Base-by-base conservation (phyloP, 805 yeast genomes). In the Diddensiella santjacobensis region DNA sequence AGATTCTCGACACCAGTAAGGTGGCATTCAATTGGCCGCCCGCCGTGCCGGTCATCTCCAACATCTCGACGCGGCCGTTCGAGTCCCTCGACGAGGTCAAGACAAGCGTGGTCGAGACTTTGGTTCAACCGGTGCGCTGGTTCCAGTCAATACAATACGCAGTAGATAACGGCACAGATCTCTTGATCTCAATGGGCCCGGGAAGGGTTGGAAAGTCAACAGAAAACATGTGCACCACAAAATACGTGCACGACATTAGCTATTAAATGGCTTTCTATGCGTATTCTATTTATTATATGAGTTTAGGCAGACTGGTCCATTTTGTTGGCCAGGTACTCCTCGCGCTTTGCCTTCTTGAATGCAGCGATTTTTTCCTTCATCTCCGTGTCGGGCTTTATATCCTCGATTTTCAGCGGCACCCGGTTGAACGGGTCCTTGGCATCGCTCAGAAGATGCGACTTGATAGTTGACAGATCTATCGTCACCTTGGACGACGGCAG, bases 341-440 rank as follows among this genome's bases (percentile, higher is more conserved):
- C 49, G 44, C 70, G 70, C 57, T 75, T 78, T 35, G 70, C 66
- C 40, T 49, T 57, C 56, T 76, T 81, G 65, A 81, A 90, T 29
- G 72, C 78, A 39, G 69, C 70, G 47, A 88, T 88, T 61, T 75
- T 76, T 39, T 65, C 60, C 60, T 75, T 82, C 63, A 90, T 71
- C 54, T 83, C 95, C 1, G 69, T 71, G 67, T 90, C 83, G 17
- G 93, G 95, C 19, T 77, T 66, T 22, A 90, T 96, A 57, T 93
- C 96, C 55, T 91, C 97, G 35, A 91, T 67, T 60, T 80, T 87
- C 59, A 93, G 72, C 3, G 98, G 98, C 71, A 81, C 76, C 68
- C 99, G 81, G 67, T 91, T 93, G 71, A 93, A 93, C 17, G 99
- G 99, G 71, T 93, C 99, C 0, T 96, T 93, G 1, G 96, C 80